phyloP scores from a whole-genome alignment of 108 stramenopile species.

The Cyclotella baltica region DNA sequence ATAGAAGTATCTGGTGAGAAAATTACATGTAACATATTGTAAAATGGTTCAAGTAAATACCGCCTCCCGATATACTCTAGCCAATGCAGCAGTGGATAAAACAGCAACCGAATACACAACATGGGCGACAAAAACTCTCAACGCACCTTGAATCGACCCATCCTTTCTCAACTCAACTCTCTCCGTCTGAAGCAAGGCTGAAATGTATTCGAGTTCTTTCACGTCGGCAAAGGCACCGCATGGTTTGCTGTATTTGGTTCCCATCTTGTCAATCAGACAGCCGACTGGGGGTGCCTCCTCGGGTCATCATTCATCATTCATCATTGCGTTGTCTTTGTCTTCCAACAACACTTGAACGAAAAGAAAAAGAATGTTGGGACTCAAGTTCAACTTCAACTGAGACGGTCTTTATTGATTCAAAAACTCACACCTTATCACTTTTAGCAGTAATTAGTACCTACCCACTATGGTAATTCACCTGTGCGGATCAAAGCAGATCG shows the following conservation, averaged over 20 bases:
- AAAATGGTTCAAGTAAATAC: background rate
- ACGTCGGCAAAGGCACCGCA: conserved; percentile 62
- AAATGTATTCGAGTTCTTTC: conserved; percentile 73
- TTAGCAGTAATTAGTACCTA: too few relatives aligned
- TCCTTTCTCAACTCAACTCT: conserved; percentile 36
- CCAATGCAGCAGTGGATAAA: background rate
- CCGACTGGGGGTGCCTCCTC: background rate
- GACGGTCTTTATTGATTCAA: too few relatives aligned
- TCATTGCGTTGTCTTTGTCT: too few relatives aligned
- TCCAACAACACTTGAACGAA: background rate
- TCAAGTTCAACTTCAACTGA: too few relatives aligned
- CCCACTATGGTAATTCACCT: too few relatives aligned
- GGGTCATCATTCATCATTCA: background rate
- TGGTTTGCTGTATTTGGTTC: conserved; percentile 30
- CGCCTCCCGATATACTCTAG: background rate
- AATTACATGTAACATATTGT: background rate
- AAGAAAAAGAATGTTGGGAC: too few relatives aligned
- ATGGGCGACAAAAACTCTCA: background rate
- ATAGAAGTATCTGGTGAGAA: background rate
- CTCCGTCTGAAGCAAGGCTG: conserved; percentile 56
- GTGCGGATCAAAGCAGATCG: too few relatives aligned
- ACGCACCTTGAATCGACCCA: conserved; percentile 44
- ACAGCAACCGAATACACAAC: background rate
- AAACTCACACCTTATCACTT: too few relatives aligned
- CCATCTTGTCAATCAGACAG: conserved; percentile 6